phyloP scores from a whole-genome alignment of 352 stramenopile species.

The Pythium phragmitis region DNA sequence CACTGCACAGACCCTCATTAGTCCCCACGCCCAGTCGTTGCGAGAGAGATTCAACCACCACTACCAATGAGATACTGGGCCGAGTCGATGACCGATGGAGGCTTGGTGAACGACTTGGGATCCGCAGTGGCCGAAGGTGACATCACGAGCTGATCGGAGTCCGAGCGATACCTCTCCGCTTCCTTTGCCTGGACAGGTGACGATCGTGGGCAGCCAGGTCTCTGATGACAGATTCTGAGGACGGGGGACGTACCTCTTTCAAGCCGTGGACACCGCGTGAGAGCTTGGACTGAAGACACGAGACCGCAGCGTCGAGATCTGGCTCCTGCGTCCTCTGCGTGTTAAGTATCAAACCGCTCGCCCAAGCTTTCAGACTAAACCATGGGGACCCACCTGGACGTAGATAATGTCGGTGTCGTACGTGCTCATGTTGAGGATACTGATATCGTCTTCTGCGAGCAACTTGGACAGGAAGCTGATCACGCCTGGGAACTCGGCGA shows the following conservation, averaged over 20 bases:
- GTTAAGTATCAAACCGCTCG: not conserved
- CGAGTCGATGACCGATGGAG: conserved; percentile 48
- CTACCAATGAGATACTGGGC: conserved; percentile 74
- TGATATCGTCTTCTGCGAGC: conserved; percentile 79
- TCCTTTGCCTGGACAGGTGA: conserved; percentile 22
- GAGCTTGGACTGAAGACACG: conserved; percentile 75
- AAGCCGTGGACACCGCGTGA: conserved; percentile 75
- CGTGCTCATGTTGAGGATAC: conserved; percentile 90
- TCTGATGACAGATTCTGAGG: not conserved
- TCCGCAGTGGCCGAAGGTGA: conserved; percentile 14
- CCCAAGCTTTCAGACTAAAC: not conserved
- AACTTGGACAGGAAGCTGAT: conserved; percentile 79
- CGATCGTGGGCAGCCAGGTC: not conserved
- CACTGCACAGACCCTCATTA: conserved; percentile 32
- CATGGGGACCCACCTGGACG: conserved; percentile 41
- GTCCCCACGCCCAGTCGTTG: not conserved
- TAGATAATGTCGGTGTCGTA: conserved; percentile 90
- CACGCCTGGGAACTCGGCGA: conserved; percentile 81
- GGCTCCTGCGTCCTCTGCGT: conserved; percentile 30
- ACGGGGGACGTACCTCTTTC: conserved; percentile 52
- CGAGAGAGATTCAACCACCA: not conserved
- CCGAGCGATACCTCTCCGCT: conserved; percentile 18
- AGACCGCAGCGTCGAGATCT: conserved; percentile 64
- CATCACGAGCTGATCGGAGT: conserved; percentile 2
- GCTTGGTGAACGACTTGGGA: conserved; percentile 8